A percentile compares a stretch with the other conserved stretches of the same genome.
Evolutionary conservation across 2,329 filamentous ascomycete genomes (phyloP).

Genomic region (Ilyonectria destructans): DNA sequence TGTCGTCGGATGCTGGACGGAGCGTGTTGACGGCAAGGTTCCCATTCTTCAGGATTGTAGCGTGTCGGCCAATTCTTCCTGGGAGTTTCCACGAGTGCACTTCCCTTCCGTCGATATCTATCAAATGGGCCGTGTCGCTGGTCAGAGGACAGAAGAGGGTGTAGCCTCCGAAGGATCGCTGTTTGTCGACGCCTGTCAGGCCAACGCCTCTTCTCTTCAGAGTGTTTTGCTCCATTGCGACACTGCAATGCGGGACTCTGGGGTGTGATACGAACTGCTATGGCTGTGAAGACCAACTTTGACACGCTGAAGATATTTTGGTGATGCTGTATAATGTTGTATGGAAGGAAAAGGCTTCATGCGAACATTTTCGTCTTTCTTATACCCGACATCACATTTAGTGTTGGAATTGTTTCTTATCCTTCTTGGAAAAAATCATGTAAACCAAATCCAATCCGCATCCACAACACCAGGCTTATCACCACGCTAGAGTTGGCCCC

Average conservation of each 20-base stretch:
- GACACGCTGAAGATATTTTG: background rate
- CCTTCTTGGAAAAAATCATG: too few species aligned
- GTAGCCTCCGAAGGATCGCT: constrained; percentile 47
- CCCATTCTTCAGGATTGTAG: constrained; percentile 47
- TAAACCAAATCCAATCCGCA: too few species aligned
- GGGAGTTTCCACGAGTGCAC: constrained; percentile 52
- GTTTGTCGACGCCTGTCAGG: constrained; percentile 49
- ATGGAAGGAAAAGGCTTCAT: too few species aligned
- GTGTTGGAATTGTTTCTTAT: too few species aligned
- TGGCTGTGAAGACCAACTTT: too few species aligned
- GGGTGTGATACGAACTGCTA: too few species aligned
- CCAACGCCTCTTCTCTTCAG: constrained; percentile 50
- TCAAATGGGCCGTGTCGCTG: constrained; percentile 44
- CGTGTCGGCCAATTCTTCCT: constrained; percentile 49
- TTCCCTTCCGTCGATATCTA: constrained; percentile 50
- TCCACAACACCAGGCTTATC: too few species aligned
- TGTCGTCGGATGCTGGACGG: constrained; percentile 27
- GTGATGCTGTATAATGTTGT: too few species aligned
- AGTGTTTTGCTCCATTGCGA: constrained; percentile 51
- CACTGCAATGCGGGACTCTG: background rate
- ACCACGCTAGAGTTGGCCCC: too few species aligned
- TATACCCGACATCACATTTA: too few species aligned
- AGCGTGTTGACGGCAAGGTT: constrained; percentile 53
- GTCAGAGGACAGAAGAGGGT: constrained; percentile 52
- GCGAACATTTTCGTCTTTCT: too few species aligned